Percentiles rank a stretch among this genome's conserved stretches.
Evolutionary conservation across 495 filamentous ascomycete genomes (phyloP).

Genomic region (Thermothielavioides terrestris): DNA sequence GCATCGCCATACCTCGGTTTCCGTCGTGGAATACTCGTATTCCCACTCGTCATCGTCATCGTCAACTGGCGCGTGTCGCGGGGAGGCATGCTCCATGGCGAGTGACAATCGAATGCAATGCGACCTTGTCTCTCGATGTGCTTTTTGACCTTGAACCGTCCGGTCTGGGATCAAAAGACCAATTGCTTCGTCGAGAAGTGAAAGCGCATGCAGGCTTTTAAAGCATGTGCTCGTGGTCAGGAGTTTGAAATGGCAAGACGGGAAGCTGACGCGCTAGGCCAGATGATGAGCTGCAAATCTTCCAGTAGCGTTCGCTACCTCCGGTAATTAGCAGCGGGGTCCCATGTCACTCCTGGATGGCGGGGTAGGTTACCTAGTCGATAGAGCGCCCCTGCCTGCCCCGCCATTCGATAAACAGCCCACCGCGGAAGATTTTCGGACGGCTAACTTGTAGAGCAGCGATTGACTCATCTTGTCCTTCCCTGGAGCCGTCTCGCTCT

Average conservation of each 20-base stretch:
- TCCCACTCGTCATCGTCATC: constrained; percentile 48
- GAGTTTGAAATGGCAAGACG: too few species aligned
- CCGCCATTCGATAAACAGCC: constrained; percentile 9
- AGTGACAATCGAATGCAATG: not conserved
- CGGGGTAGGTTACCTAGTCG: constrained; percentile 7
- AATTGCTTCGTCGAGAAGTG: too few species aligned
- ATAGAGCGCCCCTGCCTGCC: constrained; percentile 11
- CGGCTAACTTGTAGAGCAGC: too few species aligned
- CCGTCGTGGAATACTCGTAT: constrained; percentile 49
- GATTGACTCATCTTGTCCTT: constrained; percentile 17
- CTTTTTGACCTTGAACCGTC: too few species aligned
- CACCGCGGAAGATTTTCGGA: constrained; percentile 5
- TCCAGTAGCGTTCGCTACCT: constrained; percentile 21
- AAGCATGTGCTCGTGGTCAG: too few species aligned
- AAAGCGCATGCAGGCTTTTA: too few species aligned
- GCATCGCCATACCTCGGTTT: constrained; percentile 38
- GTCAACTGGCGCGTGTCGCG: too few species aligned
- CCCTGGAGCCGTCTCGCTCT: not conserved
- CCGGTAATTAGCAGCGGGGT: constrained; percentile 17
- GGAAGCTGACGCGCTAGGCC: too few species aligned
- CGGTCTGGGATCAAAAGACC: too few species aligned
- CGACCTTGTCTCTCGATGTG: too few species aligned
- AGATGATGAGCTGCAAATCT: constrained; percentile 10
- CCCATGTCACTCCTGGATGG: not conserved
- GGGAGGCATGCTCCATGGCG: not conserved